A percentile compares a stretch with the other conserved stretches of the same genome.
phyloP scores from a whole-genome alignment of 164 flowering plant genomes.

The Umbilicus rupestris region DNA sequence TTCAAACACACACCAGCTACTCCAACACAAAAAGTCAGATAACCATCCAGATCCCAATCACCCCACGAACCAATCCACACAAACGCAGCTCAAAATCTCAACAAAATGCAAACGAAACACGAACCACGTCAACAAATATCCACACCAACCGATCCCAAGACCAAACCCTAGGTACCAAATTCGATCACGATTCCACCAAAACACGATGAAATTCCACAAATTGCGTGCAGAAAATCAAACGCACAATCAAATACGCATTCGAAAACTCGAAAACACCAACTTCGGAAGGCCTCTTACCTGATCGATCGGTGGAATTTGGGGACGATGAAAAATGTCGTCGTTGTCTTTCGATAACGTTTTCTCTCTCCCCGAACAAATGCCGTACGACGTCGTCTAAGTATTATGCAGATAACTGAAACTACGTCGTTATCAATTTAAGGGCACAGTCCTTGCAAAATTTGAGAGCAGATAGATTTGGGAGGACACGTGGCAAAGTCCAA shows the following conservation, averaged over 20 bases:
- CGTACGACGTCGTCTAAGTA: too few relatives aligned
- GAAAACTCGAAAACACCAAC: neutral
- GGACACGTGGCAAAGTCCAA: too few relatives aligned
- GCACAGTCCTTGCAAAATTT: too few relatives aligned
- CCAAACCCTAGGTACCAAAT: slow-evolving; percentile 1
- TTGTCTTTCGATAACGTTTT: neutral
- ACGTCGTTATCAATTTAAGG: too few relatives aligned
- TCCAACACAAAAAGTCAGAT: neutral
- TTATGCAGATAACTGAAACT: too few relatives aligned
- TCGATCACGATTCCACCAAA: neutral
- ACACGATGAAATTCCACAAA: neutral
- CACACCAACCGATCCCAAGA: neutral
- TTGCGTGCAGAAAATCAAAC: neutral
- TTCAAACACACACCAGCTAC: neutral
- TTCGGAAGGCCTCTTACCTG: neutral
- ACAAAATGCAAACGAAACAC: neutral
- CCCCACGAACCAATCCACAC: neutral
- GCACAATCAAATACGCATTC: neutral
- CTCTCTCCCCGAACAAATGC: neutral
- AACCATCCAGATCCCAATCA: neutral
- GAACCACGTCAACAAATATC: neutral
- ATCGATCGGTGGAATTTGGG: neutral
- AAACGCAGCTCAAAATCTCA: neutral
- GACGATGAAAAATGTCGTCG: neutral
- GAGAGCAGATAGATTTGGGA: too few relatives aligned